Base-by-base conservation (phyloP, 2,329 filamentous ascomycete species). In the Colletotrichum tamarilloi region DNA sequence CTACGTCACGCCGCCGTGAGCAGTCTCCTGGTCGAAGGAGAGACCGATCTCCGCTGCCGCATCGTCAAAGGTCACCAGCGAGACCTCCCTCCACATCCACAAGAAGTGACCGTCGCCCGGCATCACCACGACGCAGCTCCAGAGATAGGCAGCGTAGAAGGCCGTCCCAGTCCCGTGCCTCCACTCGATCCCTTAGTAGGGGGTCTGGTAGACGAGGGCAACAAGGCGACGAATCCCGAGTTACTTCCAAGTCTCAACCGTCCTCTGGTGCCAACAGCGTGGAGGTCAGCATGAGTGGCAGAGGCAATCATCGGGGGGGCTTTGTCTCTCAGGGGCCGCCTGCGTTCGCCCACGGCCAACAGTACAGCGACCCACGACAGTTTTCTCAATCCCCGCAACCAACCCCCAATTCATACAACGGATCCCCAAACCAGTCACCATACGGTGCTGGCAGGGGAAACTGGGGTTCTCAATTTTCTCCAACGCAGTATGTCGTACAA, bases 341-440 rank as follows among this genome's bases (percentile, higher is more conserved):
- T 70, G 80, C 79, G 32, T 81, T 81, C 66, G 77, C 79, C n/a
- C 60, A 81, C 16, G 81, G 81, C 67, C 79, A 80, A 56, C 80
- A 81, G 72, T 82, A 80, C 69, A 81, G 80, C 32, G 75, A 76
- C 53, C 67, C 80, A 26, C 82, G 85, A 52, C 85, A 87, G 68
- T 90, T 89, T 77, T 86, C 87, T 28, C 87, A 88, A 59, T 91
- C 91, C n/a, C 88, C 91, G 52, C 87, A 89, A 67, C 89, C 85
- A 75, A 85, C 86, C 26, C 87, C 89, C 24, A 87, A 83, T 64
- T 87, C 86, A 63, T 86, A 88, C 76, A 87, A 87, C 32, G 72
- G 57, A 58, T 92, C 91, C 22, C 90, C 92, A n/a, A 87, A 87
- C 73, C 88, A 89, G 56, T 92, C 91, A 52, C 90, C 91, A 16